A percentile compares a stretch with the other conserved stretches of the same genome.
Conservation (phyloP, 2,329 filamentous ascomycete genomes). For the Talaromyces pinophilus region DNA sequence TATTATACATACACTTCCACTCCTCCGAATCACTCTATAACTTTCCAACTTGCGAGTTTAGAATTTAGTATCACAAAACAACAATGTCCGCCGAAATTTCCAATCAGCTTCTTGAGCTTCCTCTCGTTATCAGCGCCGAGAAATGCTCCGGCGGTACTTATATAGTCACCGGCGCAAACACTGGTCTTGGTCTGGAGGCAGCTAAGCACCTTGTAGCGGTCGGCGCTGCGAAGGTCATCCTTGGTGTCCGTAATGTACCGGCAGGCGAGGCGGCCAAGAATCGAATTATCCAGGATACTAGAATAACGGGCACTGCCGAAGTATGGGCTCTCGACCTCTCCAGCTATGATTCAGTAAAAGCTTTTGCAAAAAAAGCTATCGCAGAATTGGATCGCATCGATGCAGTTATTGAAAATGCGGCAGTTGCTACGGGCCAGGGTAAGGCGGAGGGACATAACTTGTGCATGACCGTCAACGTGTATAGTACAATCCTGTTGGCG, state of each 20-base stretch:
- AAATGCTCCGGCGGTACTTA: constrained; percentile 32
- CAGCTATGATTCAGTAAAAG: constrained; percentile 26
- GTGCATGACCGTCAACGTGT: constrained; percentile 32
- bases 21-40: background rate
- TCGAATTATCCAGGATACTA: constrained; percentile 21
- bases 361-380: constrained; percentile 23
- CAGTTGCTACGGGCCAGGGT: constrained; percentile 3
- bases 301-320: constrained; percentile 43
- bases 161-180: constrained; percentile 55
- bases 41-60: background rate
- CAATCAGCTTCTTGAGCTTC: constrained; percentile 17
- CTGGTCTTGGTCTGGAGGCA: constrained; percentile 53
- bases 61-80: background rate
- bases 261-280: constrained; percentile 47
- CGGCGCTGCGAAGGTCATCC: constrained; percentile 47
- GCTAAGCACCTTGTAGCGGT: constrained; percentile 45
- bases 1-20: background rate
- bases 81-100: constrained; percentile 5
- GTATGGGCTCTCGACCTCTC: constrained; percentile 54
- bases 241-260: constrained; percentile 48
- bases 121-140: constrained; percentile 32
- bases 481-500: constrained; percentile 32
- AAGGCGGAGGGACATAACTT: constrained; percentile 29
- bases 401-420: constrained; percentile 27
- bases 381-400: constrained; percentile 24